A percentile compares a stretch with the other conserved stretches of the same genome.
These are phyloP conservation scores for Colletotrichum gigasporum DNA, from an alignment of 2,329 filamentous ascomycete species.

Conservation along the genomic window DNA sequence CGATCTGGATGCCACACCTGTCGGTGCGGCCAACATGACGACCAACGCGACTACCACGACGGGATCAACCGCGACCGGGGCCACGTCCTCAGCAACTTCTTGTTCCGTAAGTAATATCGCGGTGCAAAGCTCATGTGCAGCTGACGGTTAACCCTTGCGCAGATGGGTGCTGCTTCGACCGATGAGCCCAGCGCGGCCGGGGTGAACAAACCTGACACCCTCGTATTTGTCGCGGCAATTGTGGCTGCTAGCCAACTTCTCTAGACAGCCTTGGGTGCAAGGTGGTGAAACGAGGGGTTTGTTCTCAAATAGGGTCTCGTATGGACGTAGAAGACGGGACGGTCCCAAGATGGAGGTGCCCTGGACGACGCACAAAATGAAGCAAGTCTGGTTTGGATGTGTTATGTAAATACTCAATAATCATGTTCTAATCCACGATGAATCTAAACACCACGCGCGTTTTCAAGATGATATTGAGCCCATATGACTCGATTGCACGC, in stretches of 20 bases:
- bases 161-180: not conserved
- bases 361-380: no score
- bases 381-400: no score
- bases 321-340: no score
- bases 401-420: no score
- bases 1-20: slow-evolving; percentile 26
- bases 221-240: not conserved
- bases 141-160: not conserved
- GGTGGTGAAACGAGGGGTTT: no score
- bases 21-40: not conserved
- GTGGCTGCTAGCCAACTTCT: not conserved
- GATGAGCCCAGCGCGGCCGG: not conserved
- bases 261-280: not conserved
- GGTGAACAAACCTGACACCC: not conserved
- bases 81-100: not conserved
- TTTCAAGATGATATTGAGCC: no score
- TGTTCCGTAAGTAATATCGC: not conserved
- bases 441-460: no score
- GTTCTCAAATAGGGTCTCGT: no score
- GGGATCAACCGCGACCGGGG: not conserved
- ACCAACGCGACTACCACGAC: not conserved
- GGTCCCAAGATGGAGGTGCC: no score
- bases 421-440: no score
- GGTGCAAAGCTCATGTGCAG: not conserved
- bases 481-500: no score